Evolutionary conservation across 2,329 filamentous ascomycete species (phyloP).

Genomic region (Fusarium ambrosium): DNA sequence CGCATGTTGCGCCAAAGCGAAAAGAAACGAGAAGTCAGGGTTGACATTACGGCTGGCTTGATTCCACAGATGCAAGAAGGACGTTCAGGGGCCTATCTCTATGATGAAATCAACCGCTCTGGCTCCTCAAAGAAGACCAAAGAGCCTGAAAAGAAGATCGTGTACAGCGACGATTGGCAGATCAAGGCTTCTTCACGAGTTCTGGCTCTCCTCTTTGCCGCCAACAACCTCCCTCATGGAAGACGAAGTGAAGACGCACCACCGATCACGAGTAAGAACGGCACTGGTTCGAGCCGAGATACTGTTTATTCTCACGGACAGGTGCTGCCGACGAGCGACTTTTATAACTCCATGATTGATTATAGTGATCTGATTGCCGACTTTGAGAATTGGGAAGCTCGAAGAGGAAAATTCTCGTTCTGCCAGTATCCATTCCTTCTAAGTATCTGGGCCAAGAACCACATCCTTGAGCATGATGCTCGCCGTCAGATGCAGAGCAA

Average conservation of each 20-base stretch:
- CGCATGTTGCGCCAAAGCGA: conserved; percentile 79
- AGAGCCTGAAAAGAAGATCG: conserved; percentile 67
- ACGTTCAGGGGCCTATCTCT: conserved; percentile 77
- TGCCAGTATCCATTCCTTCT: conserved; percentile 94
- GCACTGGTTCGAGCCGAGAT: conserved; percentile 39
- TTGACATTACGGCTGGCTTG: conserved; percentile 75
- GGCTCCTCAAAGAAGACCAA: conserved; percentile 67
- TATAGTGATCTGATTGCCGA: conserved; percentile 87
- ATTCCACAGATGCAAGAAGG: conserved; percentile 79
- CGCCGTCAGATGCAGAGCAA: conserved; percentile 90
- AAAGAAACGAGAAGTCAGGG: conserved; percentile 70
- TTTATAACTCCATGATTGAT: conserved; percentile 89
- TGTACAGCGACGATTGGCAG: conserved; percentile 91
- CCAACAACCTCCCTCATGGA: conserved; percentile 72
- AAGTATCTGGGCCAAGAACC: conserved; percentile 92
- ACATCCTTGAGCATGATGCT: conserved; percentile 89
- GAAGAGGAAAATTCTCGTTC: conserved; percentile 82
- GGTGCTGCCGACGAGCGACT: conserved; percentile 83
- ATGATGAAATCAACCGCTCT: conserved; percentile 77
- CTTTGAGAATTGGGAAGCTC: conserved; percentile 89
- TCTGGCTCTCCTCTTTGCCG: conserved; percentile 84
- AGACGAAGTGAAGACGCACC: conserved; percentile 51
- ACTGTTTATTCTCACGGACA: conserved; percentile 65
- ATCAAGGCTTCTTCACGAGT: conserved; percentile 84
- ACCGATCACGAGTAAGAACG: conserved; percentile 42